Conservation (phyloP, 345 rosid species). For the Eucalyptus lansdowneana region DNA sequence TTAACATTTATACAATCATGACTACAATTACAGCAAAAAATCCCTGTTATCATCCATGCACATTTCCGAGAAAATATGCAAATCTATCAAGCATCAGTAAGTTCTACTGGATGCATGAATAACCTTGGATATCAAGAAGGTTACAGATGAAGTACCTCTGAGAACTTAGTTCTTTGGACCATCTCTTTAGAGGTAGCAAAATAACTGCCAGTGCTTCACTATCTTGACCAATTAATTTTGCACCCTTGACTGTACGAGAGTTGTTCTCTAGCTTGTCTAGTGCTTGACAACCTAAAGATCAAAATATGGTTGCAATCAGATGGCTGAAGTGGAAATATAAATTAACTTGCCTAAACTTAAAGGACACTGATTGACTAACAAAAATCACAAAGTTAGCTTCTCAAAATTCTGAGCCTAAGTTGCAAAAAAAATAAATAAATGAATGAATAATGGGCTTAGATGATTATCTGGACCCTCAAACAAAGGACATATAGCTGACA, state of each 20-base stretch:
- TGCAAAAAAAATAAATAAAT: neutral
- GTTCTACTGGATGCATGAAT: neutral
- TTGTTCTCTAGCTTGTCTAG: conserved; percentile 71
- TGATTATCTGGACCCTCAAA: neutral
- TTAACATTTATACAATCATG: neutral
- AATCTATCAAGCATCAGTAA: neutral
- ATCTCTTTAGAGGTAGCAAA: conserved; percentile 59
- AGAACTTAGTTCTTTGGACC: conserved; percentile 47
- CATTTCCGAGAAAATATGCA: neutral
- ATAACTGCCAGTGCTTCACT: conserved; percentile 48
- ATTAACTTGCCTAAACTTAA: neutral
- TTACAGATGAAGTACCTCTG: conserved; percentile 30
- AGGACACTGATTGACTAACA: neutral
- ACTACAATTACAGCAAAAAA: neutral
- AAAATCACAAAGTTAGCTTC: neutral
- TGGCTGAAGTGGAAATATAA: neutral
- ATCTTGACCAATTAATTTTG: conserved; percentile 66
- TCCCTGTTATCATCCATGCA: neutral
- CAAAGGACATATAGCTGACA: neutral
- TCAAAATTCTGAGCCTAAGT: neutral
- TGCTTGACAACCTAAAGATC: conserved; percentile 40
- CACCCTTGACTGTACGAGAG: conserved; percentile 85
- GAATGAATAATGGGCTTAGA: neutral
- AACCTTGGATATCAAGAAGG: neutral
- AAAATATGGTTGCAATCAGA: neutral